Evolutionary conservation across 1,284 basidiomycete species (phyloP), one percentile per base, ranked within the genome.

Genomic region (Puccinia polysora): DNA sequence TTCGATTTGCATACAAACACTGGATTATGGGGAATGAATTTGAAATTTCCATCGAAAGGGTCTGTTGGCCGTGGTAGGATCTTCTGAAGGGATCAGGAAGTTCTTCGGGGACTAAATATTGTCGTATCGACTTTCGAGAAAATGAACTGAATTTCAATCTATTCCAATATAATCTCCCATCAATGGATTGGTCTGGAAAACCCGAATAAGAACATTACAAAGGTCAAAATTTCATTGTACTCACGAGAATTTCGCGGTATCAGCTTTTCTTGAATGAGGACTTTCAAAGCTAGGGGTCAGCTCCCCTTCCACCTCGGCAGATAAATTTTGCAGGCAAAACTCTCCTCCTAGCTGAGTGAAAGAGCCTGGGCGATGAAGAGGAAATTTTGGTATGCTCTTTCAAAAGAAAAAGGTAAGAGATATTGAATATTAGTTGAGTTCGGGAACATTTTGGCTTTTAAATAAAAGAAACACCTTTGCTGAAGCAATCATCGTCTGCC

Each of bases 281-380:
- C n/a, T n/a, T n/a, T n/a, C n/a, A n/a, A n/a, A n/a, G n/a, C n/a
- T n/a, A n/a, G n/a, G n/a, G n/a, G n/a, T n/a, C n/a, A n/a, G n/a
- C n/a, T n/a, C n/a, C n/a, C n/a, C n/a, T n/a, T n/a, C n/a, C n/a
- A n/a, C n/a, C n/a, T 56, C 36, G 14, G 30, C 23, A 12, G 43
- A 28, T 45, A 58, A 34, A 23, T 28, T 58, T 58, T n/a, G 49
- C 23, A 68, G 58, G 43, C 65, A 68, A 58, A 68, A 68, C 25
- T 68, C 65, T 14, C 65, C 65, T 18, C 65, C 65, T 4, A 68
- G 36, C 58, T 68, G 65, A 32, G 52, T 56, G 15, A 68, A 68
- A 1, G 53, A 68, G 12, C 65, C 65, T 23, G 65, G 65, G 47
- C 58, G n/a, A 18, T 55, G 53, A 15, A 68, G 20, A 5, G 58